phyloP scores from a whole-genome alignment of 768 basidiomycete species.

The Agrocybe chaxingu region DNA sequence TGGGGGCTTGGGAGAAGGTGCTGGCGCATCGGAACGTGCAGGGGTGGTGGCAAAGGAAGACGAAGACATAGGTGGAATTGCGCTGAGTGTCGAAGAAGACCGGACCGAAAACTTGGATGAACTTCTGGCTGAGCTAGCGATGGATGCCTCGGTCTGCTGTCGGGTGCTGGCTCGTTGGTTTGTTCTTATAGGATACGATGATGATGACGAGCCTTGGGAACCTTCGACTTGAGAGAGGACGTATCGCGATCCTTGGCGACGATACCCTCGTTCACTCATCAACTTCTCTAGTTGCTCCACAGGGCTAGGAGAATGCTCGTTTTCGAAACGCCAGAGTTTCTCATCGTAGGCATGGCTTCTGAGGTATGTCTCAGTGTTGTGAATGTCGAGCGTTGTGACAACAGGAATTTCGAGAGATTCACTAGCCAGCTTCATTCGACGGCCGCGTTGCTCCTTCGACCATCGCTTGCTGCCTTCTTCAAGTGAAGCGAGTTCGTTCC shows the following conservation, averaged over 20 bases:
- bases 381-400: constrained; percentile 35
- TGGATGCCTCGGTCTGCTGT: constrained; percentile 17
- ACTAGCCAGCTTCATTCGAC: constrained; percentile 24
- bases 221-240: not conserved
- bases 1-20: not conserved
- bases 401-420: constrained; percentile 35
- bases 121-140: constrained; percentile 8
- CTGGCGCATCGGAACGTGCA: not conserved
- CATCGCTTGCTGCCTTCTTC: constrained; percentile 26
- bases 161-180: constrained; percentile 17
- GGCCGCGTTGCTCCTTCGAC: constrained; percentile 27
- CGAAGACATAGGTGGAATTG: not conserved
- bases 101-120: constrained; percentile 8
- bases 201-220: constrained; percentile 10
- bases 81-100: constrained; percentile 6
- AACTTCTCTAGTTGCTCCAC: constrained; percentile 18
- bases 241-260: not conserved
- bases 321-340: constrained; percentile 27
- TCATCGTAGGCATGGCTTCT: constrained; percentile 44
- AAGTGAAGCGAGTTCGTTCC: constrained; percentile 28
- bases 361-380: constrained; percentile 41
- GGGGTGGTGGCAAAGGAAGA: not conserved
- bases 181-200: constrained; percentile 12
- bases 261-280: constrained; percentile 14
- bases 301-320: constrained; percentile 7